Evolutionary conservation across 1,284 basidiomycete genomes (phyloP), one percentile per base, ranked within the genome.

Genomic region (Nidula niveotomentosa): DNA sequence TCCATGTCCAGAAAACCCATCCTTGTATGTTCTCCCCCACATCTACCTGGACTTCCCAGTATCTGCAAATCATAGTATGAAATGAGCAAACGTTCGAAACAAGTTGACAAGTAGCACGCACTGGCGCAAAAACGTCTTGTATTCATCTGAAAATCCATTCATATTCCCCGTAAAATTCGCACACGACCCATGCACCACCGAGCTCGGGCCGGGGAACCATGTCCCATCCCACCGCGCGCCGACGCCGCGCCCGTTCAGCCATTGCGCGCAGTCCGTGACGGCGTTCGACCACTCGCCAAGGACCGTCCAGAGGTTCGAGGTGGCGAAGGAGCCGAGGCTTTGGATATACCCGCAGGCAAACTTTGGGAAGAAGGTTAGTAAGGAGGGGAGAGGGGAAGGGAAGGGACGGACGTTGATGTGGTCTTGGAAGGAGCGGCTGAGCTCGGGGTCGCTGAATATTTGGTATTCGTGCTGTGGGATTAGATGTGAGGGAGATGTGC

Each of bases 1-100:
- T 91, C 89, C 90, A 92, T 9, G 89, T 84, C 90, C 90, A 92
- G 66, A 80, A 89, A n/a, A 90, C 76, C 90, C 90, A 93, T n/a
- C 91, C 90, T 51, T 84, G 80, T 7, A 84, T 75, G 15, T 70
- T 74, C 69, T 89, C 87, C 4, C 84, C 85, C 51, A 86, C 76
- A 49, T 81, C 76, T 35, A 83, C 78, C 69, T 95, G 93, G 2
- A 85, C 86, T 67, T 94, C 91, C 80, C 85, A 95, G 70, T 90
- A 89, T 62, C 84, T 87, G 37, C 33, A 49, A 33, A 43, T 23
- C 48, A 50, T 8, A 45, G 17, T 10, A 13, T 49, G 46, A 36
- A 13, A 13, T 49, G 13, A 34, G n/a, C 35, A 30, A 30, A 5
- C 13, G 13, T 13, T 35, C 13, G 18, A 52, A 44, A 36, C 3